Base-by-base conservation (phyloP, 768 basidiomycete species). In the Russula sp. region DNA sequence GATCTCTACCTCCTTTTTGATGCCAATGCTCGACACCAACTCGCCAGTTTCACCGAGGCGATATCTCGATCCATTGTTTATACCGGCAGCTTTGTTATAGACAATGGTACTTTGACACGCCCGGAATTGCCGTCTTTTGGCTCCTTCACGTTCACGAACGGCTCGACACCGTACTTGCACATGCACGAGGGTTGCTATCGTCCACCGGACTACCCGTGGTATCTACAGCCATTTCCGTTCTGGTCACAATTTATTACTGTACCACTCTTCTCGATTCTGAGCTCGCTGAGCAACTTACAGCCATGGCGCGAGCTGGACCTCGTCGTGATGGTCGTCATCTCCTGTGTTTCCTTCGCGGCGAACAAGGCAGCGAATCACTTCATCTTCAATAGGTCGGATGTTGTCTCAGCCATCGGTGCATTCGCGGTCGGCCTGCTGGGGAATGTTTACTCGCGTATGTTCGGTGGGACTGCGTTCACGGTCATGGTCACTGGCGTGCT, bases 401-500 rank as follows among this genome's bases (percentile, higher is more conserved):
- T 93, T 51, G 90, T 92, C 20, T 90, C 89, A 59, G 88, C 89
- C 11, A 90, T 93, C 70, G 92, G 91, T 0, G 90, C 91, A 20
- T 92, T 92, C 68, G 88, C 86, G 1, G 86, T 90, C 22, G 90
- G 90, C 24, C 67, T 92, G 32, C 76, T 92, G 22, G 91, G 90
- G 3, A 92, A 92, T 70, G 74, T 88, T 1, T 92, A 92, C 73
- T 92, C 91, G 46, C 81, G 91, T 52, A 84, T 83, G 72, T 87
- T 90, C 82, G 83, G 88, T 9, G 92, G 91, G 9, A 93, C 91
- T 4, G 92, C 92, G 22, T 94, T 94, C 75, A 92, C 91, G 11
- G 86, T 86, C 2, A 94, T 94, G 92, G 90, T 93, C 46, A 89
- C 92, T 28, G 92, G 91, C 44, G 90, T 94, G 6, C 74, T 92